Conservation (phyloP, 1,284 basidiomycete genomes). For the Cutaneotrichosporon cavernicola region DNA sequence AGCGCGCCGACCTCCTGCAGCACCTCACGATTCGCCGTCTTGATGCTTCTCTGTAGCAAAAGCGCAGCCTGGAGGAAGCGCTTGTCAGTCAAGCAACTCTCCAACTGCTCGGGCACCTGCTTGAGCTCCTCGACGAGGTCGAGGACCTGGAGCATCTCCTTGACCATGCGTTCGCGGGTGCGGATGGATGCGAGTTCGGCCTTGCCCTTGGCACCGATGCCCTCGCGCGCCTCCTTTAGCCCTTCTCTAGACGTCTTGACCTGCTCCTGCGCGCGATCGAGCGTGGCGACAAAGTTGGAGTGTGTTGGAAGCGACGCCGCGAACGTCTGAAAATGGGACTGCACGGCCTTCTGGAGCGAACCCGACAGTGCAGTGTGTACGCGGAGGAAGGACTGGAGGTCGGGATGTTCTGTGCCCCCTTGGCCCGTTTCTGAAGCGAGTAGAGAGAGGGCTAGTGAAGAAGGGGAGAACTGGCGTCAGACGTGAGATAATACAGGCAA, state of each 20-base stretch:
- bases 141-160: conserved; percentile 84
- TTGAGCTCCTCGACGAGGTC: conserved; percentile 91
- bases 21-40: conserved; percentile 85
- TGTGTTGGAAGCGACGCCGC: conserved; percentile 87
- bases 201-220: conserved; percentile 49
- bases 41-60: conserved; percentile 81
- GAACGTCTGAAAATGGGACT: conserved; percentile 87
- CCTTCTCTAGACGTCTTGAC: conserved; percentile 67
- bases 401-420: conserved; percentile 34
- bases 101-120: conserved; percentile 84
- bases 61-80: conserved; percentile 85
- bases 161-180: conserved; percentile 74
- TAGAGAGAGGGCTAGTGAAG: conserved; percentile 82
- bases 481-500: background rate
- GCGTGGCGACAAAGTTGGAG: conserved; percentile 67
- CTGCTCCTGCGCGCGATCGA: conserved; percentile 69
- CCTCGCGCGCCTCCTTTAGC: conserved; percentile 62
- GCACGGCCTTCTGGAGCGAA: conserved; percentile 50
- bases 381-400: conserved; percentile 40
- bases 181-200: conserved; percentile 83
- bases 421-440: conserved; percentile 66
- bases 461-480: conserved; percentile 75
- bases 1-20: conserved; percentile 93
- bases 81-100: conserved; percentile 94
- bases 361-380: conserved; percentile 44